phyloP scores from a whole-genome alignment of 225 moss, liverwort and hornwort species.

The Polytrichum formosum region DNA sequence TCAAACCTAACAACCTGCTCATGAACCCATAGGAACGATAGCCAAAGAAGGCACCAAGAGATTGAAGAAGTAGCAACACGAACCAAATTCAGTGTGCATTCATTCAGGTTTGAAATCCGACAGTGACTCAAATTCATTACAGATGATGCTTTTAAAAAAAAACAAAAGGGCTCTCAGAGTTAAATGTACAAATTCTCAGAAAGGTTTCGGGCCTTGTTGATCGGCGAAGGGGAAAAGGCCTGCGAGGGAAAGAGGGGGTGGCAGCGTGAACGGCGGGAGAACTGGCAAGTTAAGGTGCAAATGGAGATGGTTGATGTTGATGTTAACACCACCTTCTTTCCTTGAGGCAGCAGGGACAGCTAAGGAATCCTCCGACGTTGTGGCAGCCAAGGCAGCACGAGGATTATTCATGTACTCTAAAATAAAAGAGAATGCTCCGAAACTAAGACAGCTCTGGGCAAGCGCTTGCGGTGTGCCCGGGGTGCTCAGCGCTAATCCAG shows the following conservation, averaged over 20 bases:
- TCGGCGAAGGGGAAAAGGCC: slow-evolving; percentile 44
- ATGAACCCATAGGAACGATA: too few species aligned
- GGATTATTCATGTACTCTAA: slow-evolving; percentile 79
- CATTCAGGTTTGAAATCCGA: too few species aligned
- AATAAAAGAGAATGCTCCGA: slow-evolving; percentile 84
- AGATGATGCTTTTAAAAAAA: too few species aligned
- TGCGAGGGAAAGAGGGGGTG: slow-evolving; percentile 53
- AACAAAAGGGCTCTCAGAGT: background rate
- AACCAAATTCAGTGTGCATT: too few species aligned
- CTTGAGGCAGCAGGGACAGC: slow-evolving; percentile 53
- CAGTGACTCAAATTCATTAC: too few species aligned
- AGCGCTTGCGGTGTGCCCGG: slow-evolving; percentile 89
- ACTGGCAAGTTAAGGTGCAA: slow-evolving; percentile 53
- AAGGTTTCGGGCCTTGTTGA: slow-evolving; percentile 32
- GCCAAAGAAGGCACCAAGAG: too few species aligned
- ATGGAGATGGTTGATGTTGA: slow-evolving; percentile 32
- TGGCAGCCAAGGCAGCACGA: slow-evolving; percentile 60
- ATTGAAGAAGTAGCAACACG: too few species aligned
- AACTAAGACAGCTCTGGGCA: slow-evolving; percentile 88
- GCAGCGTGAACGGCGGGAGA: slow-evolving; percentile 83
- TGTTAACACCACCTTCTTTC: slow-evolving; percentile 12
- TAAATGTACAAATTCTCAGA: slow-evolving; percentile 26
- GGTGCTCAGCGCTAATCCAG: slow-evolving; percentile 77
- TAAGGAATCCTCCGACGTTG: slow-evolving; percentile 33
- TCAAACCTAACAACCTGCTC: too few species aligned